These are phyloP conservation scores for Kregervanrija pseudodelftensis DNA, from an alignment of 805 yeast species.

Conservation along the genomic window DNA sequence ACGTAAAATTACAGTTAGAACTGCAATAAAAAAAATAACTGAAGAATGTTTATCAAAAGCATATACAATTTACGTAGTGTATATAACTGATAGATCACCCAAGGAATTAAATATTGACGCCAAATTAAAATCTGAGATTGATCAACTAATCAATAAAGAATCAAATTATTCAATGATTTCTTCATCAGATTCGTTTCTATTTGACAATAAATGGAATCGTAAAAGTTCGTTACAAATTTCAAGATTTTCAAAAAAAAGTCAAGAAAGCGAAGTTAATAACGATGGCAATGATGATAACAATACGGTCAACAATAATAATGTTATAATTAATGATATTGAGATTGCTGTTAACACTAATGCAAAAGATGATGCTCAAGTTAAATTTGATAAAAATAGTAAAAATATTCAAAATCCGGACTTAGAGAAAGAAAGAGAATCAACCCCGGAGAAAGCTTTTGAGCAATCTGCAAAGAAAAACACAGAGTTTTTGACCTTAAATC, in stretches of 20 bases:
- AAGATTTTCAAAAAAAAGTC: no score
- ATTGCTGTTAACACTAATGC: no score
- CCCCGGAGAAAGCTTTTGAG: background rate
- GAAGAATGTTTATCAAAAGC: slow-evolving; percentile 54
- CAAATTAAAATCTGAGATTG: slow-evolving; percentile 12
- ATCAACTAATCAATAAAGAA: background rate
- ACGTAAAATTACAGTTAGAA: slow-evolving; percentile 26
- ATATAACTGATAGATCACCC: slow-evolving; percentile 59
- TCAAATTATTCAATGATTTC: no score
- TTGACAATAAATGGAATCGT: no score
- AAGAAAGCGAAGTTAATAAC: no score
- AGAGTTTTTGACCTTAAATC: background rate
- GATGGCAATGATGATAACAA: no score
- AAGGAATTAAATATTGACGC: slow-evolving; percentile 61
- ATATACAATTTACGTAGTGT: slow-evolving; percentile 59
- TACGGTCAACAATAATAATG: no score
- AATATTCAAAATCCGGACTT: background rate
- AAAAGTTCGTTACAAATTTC: no score
- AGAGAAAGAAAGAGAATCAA: background rate
- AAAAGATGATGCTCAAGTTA: no score
- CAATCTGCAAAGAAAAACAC: background rate
- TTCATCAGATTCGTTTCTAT: no score
- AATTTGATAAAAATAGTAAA: background rate
- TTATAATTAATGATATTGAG: no score
- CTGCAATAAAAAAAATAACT: slow-evolving; percentile 36